Conservation (phyloP, 2,329 filamentous ascomycete species). For the Botrytis byssoidea region DNA sequence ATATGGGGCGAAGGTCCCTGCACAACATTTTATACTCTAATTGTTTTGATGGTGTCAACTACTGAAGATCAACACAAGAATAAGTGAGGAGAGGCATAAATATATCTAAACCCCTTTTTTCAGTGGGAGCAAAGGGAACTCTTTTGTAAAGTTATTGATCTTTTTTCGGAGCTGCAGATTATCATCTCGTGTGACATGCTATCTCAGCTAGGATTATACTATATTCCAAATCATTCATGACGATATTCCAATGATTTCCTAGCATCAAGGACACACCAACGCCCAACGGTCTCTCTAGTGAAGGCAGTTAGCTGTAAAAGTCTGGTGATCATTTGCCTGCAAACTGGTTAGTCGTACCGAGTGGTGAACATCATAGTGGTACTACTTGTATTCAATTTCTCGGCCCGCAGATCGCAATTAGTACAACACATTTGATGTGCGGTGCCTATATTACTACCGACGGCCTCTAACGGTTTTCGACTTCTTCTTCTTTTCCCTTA, state of each 20-base stretch:
- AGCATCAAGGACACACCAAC: background rate
- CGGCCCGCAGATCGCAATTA: background rate
- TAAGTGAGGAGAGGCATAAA: no score
- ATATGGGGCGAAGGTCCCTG: conserved; percentile 7
- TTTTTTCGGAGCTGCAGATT: background rate
- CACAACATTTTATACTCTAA: background rate
- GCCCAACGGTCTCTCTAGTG: background rate
- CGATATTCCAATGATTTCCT: background rate
- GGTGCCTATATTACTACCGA: background rate
- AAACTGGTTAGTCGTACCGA: background rate
- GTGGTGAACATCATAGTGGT: background rate
- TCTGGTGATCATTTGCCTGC: background rate
- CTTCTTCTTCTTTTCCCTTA: background rate
- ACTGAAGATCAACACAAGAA: background rate
- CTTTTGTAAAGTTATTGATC: background rate
- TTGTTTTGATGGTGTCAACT: background rate
- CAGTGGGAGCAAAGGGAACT: background rate
- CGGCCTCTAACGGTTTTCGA: background rate
- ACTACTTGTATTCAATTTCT: background rate
- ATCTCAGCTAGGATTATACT: background rate
- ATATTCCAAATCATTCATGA: background rate
- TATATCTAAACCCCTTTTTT: background rate
- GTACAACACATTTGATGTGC: background rate
- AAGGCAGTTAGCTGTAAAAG: background rate
- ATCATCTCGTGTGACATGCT: background rate